Base-by-base conservation (phyloP, 352 stramenopile species). In the Phytopythium chamaehyphon region DNA sequence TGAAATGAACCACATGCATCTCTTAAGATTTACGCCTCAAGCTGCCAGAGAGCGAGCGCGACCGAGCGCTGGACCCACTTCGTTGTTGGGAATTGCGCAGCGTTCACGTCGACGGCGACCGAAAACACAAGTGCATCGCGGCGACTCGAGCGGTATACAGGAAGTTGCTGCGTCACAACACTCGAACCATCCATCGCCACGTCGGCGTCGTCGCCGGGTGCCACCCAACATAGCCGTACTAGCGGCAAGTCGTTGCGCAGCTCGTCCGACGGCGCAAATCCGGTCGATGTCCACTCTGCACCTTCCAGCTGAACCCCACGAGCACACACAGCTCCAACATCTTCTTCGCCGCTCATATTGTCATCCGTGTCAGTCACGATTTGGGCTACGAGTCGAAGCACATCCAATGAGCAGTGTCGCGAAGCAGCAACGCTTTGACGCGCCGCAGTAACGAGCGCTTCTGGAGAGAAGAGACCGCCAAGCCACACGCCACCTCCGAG, bases 361-460 rank as follows among this genome's bases (percentile, higher is more conserved):
- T 70, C 54, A 11, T 64, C 63, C 8, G 40, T 26, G n/a, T 64
- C 44, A 2, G 33, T 24, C 14, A 69, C 53, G 38, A 96, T 69
- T 47, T 88, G 72, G 1, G 90, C 82, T 19, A 92, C 71, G 23
- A 97, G 69, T 39, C 78, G 72, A 19, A 97, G 64, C 48, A 96
- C 83, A 40, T 97, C 90, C 24, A 97, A 68, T 21, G 89, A 95
- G 55, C 89, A 97, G 10, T 69, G 57, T 40, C 86, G 69, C 24
- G 74, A 57, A 0, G 86, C 71, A 3, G 93, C 92, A 36, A 92
- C 88, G 26, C 84, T 83, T 74, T 98, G 93, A 4, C 93, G 75
- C 6, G 80, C 95, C 5, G 92, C 91, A 6, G 90, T 98, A 39
- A 98, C 73, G 38, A 97, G 97, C 35, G 90, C 89, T 51, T 97